Evolutionary conservation across 441 rosid species (phyloP).

Genomic region (Croton laevigatus): DNA sequence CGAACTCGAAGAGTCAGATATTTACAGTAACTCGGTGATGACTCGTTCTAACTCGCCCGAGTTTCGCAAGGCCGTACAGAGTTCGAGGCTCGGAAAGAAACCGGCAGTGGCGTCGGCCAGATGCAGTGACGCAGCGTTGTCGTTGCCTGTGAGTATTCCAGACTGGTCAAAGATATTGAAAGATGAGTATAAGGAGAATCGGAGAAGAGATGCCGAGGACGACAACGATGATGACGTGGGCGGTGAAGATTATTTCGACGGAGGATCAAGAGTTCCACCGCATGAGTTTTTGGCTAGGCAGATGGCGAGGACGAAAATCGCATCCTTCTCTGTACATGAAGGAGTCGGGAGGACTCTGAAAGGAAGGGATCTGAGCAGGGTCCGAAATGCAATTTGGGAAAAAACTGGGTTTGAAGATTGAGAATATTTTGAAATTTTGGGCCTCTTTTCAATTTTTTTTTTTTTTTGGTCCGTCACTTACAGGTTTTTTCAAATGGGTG

Average conservation of each 20-base stretch:
- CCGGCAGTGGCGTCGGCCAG: constrained; percentile 14
- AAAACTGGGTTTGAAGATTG: constrained; percentile 82
- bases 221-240: constrained; percentile 44
- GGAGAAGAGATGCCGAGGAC: constrained; percentile 38
- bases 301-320: constrained; percentile 44
- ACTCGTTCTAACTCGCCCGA: constrained; percentile 53
- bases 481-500: constrained; percentile 9
- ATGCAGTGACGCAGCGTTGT: constrained; percentile 32
- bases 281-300: constrained; percentile 70
- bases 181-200: constrained; percentile 54
- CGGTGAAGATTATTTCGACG: constrained; percentile 46
- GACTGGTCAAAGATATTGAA: constrained; percentile 95
- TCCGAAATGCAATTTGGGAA: constrained; percentile 81
- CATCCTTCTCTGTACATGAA: constrained; percentile 57
- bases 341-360: constrained; percentile 82
- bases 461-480: background rate
- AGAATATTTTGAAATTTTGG: background rate
- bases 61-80: constrained; percentile 32
- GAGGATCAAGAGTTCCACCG: constrained; percentile 66
- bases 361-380: constrained; percentile 75
- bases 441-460: constrained; percentile 4
- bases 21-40: constrained; percentile 37
- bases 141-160: constrained; percentile 83
- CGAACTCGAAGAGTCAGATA: constrained; percentile 87
- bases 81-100: constrained; percentile 34